Base-by-base conservation (phyloP, 2,329 filamentous ascomycete species). In the Colletotrichum eremochloae region DNA sequence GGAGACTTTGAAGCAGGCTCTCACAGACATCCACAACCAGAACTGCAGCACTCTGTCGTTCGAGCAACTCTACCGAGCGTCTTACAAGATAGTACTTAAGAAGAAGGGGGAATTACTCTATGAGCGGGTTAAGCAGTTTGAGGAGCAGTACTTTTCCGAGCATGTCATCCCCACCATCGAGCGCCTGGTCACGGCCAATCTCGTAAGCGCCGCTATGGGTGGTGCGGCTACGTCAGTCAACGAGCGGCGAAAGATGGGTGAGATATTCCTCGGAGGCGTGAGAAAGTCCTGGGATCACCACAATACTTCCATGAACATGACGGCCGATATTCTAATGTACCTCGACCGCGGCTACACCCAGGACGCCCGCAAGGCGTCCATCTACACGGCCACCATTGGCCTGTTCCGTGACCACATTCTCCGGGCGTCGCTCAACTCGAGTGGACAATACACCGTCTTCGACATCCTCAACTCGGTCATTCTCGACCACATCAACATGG, bases 251-350 rank as follows among this genome's bases (percentile, higher is more conserved):
- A 89, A 92, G 55, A 92, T 93, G 46, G 95, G 95, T 60, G 95
- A 97, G 81, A 91, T 88, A 78, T 97, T 98, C 75, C 82, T 99
- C 71, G 90, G 89, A 67, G 92, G 90, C 0, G 82, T 98, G 18
- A 92, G 92, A 76, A 87, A 91, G 70, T 90, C 92, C 2, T 99
- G 95, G 94, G 90, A 95, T 73, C 93, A 97, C 74, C 95, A 99
- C 79, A 94, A 95, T 79, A 89, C 93, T 68, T 95, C 93, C 56
- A 97, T 97, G 94, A 95, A 94, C 79, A 98, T 98, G 96, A 92
- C 94, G 63, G 95, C 95, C 5, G 96, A 98, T 81, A 94, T 98
- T 42, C 87, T 98, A 63, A 98, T 98, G 95, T 98, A 98, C 79
- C 94, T 99, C 86, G 96, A 99, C 79, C 92, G 95, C 62, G 92